Percentiles rank a stretch among this genome's conserved stretches.
These are phyloP conservation scores for Turritis glabra DNA, from an alignment of 345 rosid species.

Conservation along the genomic window DNA sequence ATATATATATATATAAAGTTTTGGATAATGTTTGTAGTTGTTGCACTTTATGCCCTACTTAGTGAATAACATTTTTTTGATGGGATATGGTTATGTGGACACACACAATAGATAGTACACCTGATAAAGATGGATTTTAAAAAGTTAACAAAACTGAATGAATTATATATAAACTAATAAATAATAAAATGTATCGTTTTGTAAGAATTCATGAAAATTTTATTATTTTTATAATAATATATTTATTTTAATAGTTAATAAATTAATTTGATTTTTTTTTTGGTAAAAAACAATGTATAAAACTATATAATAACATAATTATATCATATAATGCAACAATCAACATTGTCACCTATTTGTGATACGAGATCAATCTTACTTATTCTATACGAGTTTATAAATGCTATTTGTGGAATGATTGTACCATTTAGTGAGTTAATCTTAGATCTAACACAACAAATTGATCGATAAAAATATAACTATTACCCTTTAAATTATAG, in stretches of 20 bases:
- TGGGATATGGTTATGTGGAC: conserved; percentile 36
- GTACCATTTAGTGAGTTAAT: neutral
- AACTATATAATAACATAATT: neutral
- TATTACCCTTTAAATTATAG: too few species aligned
- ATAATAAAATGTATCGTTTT: neutral
- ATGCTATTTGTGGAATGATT: neutral
- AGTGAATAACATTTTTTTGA: conserved; percentile 16
- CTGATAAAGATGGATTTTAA: conserved; percentile 17
- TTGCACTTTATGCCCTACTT: conserved; percentile 39
- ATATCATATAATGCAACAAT: neutral
- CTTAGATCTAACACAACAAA: neutral
- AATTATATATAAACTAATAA: neutral
- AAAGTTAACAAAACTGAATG: neutral
- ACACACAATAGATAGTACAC: conserved; percentile 33
- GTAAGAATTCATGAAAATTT: neutral
- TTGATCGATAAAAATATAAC: too few species aligned
- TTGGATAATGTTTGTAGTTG: conserved; percentile 39
- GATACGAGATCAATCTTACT: neutral
- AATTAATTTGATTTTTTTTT: neutral
- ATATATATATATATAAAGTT: neutral
- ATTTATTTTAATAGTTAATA: neutral
- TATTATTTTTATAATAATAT: neutral
- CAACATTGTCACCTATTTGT: neutral
- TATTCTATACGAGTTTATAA: neutral
- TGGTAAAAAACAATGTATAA: neutral